Evolutionary conservation across 1,284 basidiomycete species (phyloP).

Genomic region (Cerrena zonata): DNA sequence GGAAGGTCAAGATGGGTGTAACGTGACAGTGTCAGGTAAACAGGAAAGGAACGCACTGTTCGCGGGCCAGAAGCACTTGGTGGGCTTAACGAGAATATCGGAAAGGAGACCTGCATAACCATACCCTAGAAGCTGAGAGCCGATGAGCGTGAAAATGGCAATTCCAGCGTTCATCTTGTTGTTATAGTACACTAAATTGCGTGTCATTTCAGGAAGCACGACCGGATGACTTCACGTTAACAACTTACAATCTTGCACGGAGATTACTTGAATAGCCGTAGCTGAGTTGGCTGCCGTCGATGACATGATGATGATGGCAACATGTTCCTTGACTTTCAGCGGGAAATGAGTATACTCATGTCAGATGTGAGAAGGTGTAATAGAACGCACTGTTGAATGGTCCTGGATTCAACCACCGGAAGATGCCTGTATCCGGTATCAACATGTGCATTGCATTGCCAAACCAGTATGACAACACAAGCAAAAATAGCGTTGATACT

Average conservation of each 20-base stretch:
- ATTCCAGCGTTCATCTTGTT: constrained; percentile 27
- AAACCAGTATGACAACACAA: constrained; percentile 34
- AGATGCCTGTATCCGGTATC: constrained; percentile 30
- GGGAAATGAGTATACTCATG: neutral
- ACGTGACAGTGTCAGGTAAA: no score
- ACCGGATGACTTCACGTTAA: no score
- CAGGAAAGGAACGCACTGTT: constrained; percentile 18
- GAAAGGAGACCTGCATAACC: constrained; percentile 28
- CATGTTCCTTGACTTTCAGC: constrained; percentile 29
- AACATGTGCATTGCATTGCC: constrained; percentile 29
- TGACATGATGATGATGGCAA: constrained; percentile 33
- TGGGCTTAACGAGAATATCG: constrained; percentile 28
- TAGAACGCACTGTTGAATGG: constrained; percentile 35
- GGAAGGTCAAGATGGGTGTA: no score
- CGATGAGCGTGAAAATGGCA: constrained; percentile 30
- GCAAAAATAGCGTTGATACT: constrained; percentile 31
- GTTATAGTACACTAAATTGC: constrained; percentile 29
- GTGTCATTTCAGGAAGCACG: no score
- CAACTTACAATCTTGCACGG: constrained; percentile 30
- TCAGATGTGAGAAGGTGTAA: neutral
- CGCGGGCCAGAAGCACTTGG: constrained; percentile 29
- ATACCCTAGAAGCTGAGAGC: constrained; percentile 28
- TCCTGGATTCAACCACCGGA: constrained; percentile 37
- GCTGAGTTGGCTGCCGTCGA: constrained; percentile 32
- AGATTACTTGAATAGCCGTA: constrained; percentile 33